These are phyloP conservation scores for Penicillium pulvis DNA, from an alignment of 495 filamentous ascomycete species.

Conservation along the genomic window DNA sequence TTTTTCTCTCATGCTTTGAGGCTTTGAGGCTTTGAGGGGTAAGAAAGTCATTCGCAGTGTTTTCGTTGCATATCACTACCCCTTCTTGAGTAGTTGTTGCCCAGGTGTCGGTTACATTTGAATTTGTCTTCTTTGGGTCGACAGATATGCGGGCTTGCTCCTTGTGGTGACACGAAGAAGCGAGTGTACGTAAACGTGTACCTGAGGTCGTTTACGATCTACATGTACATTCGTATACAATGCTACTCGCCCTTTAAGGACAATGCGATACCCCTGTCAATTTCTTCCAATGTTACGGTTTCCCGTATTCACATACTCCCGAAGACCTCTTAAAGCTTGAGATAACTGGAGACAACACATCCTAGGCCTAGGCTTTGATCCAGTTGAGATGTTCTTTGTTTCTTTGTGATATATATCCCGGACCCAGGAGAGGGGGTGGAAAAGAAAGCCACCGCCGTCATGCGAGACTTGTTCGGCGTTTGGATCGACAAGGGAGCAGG, in stretches of 20 bases:
- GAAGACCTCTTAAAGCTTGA: neutral
- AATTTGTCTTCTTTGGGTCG: neutral
- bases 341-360: neutral
- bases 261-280: neutral
- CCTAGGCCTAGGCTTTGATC: neutral
- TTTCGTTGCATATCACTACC: neutral
- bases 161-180: neutral
- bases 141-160: neutral
- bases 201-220: conserved; percentile 2
- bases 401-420: neutral
- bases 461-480: neutral
- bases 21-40: neutral
- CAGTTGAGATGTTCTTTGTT: neutral
- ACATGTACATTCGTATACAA: neutral
- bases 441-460: conserved; percentile 18
- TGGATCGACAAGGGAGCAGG: conserved; percentile 5
- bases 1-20: neutral
- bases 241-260: neutral
- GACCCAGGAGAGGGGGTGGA: neutral
- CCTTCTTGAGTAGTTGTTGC: neutral
- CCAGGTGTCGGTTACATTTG: neutral
- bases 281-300: neutral
- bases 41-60: neutral
- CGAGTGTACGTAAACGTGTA: neutral
- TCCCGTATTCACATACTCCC: neutral